Conservation (phyloP, 164 flowering plant species). For the Tetracentron sinense region DNA sequence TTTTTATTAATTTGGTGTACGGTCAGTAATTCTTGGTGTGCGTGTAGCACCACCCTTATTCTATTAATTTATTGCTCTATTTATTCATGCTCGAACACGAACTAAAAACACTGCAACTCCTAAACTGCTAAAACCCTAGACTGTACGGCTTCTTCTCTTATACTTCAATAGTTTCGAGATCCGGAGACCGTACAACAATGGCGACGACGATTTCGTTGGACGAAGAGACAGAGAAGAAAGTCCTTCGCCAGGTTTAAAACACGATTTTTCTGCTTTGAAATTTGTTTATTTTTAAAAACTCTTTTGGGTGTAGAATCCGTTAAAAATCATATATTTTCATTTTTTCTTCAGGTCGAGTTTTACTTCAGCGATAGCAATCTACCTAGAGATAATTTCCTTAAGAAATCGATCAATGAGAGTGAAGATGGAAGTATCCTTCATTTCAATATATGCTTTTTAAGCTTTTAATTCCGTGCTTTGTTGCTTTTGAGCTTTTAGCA, state of each 20-base stretch:
- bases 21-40: too few relatives aligned
- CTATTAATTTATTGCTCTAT: not conserved
- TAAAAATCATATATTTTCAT: not conserved
- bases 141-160: conserved; percentile 5
- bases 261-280: not conserved
- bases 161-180: conserved; percentile 3
- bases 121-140: conserved; percentile 19
- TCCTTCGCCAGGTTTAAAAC: conserved; percentile 66
- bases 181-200: conserved; percentile 34
- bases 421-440: conserved; percentile 87
- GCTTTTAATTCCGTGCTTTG: not conserved
- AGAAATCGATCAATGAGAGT: conserved; percentile 50
- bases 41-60: too few relatives aligned
- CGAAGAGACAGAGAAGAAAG: conserved; percentile 67
- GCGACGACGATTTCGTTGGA: conserved; percentile 36
- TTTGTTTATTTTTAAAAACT: not conserved
- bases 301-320: not conserved
- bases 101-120: not conserved
- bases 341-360: conserved; percentile 67
- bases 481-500: not conserved
- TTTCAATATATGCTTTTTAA: not conserved
- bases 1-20: too few relatives aligned
- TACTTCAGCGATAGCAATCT: conserved; percentile 96
- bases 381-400: conserved; percentile 71
- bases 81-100: not conserved